These are phyloP conservation scores for Corymbia calophylla DNA, from an alignment of 441 rosid species.

Conservation along the genomic window DNA sequence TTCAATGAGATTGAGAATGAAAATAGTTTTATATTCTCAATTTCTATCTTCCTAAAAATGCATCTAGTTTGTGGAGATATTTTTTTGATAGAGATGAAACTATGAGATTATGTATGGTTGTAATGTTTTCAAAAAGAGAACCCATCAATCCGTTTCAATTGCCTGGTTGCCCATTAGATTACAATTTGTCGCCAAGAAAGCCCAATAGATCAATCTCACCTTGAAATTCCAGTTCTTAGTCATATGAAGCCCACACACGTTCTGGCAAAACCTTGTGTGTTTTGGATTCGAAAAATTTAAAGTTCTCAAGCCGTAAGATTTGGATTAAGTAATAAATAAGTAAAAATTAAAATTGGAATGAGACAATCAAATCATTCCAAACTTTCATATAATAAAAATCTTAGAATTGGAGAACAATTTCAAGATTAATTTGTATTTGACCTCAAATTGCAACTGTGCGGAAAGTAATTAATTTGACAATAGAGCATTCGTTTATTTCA, in stretches of 20 bases:
- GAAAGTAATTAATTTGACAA: too few relatives aligned
- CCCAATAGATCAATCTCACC: background rate
- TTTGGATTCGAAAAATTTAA: too few relatives aligned
- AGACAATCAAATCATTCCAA: too few relatives aligned
- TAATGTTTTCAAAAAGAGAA: background rate
- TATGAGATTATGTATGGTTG: background rate
- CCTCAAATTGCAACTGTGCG: too few relatives aligned
- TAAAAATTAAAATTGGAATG: too few relatives aligned
- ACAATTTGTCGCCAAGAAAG: too few relatives aligned
- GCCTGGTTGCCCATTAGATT: background rate
- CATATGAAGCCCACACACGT: background rate
- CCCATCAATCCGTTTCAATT: background rate
- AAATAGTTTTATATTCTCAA: background rate
- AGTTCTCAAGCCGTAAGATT: too few relatives aligned
- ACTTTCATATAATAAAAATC: too few relatives aligned
- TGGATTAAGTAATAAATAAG: accelerated
- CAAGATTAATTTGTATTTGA: too few relatives aligned
- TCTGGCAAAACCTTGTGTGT: accelerated
- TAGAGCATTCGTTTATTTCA: too few relatives aligned
- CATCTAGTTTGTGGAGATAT: background rate
- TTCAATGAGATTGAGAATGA: background rate
- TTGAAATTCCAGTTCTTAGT: background rate
- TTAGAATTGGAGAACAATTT: background rate
- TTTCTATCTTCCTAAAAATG: background rate
- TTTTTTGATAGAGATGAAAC: background rate